Base-by-base conservation (phyloP, 1,284 basidiomycete species). In the Meira nashicola region DNA sequence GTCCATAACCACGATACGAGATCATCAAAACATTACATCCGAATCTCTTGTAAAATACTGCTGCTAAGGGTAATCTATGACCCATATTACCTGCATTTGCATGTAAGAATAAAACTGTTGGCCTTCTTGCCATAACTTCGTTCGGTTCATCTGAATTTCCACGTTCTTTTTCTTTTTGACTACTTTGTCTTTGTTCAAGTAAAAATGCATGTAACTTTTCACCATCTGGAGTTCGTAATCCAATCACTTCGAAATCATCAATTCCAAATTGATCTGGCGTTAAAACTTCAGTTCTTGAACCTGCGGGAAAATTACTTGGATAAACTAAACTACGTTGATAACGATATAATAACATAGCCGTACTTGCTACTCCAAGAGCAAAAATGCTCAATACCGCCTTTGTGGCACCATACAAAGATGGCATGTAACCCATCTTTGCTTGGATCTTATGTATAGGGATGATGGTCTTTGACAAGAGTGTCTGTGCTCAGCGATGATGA, bases 1-100 rank as follows among this genome's bases (percentile, higher is more conserved):
- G 83, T 11, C 91, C 92, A 70, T 94, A 95, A 86, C 91, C 91
- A 71, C 91, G 82, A 73, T 94, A 93, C 54, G 88, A 90, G 61
- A 92, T 80, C 86, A 92, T 90, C 41, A 93, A 80, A 8, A 93
- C 89, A 75, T 93, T 93, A 79, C 89, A 92, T 15, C 88, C 83
- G 84, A 92, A 86, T 69, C 86, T 86, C 47, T 85, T 81, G 75
- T 85, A 91, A 78, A 96, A 94, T 38, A 92, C 84, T 59, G 86
- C 85, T 0, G 90, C 94, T 12, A 97, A 82, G 0, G 94, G 93
- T 72, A 98, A 84, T 17, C 93, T 84, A 76, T 97, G 94, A 0
- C 83, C 83, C 72, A 78, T 74, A 52, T 78, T 78, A 19, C 76
- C 76, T 0, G 76, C 76, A 43, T 78, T 78, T 1, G 76, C 76